These are phyloP conservation scores for Rhynchosporium graminicola DNA, from an alignment of 2,329 filamentous ascomycete species.

Conservation along the genomic window DNA sequence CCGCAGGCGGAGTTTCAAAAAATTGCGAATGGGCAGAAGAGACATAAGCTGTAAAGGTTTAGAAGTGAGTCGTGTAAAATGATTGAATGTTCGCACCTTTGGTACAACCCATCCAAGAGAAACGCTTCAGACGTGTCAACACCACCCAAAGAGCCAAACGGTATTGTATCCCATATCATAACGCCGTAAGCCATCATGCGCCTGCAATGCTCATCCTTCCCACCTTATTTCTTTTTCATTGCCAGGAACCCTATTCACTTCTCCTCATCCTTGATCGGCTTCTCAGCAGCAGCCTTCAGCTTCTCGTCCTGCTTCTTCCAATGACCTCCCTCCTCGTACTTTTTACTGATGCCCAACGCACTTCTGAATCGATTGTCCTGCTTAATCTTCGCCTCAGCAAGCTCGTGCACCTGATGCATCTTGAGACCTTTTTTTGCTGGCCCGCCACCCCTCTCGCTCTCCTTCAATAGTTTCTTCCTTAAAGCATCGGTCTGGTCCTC, in stretches of 20 bases:
- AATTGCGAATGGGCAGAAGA: conserved; percentile 85
- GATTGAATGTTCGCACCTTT: conserved; percentile 21
- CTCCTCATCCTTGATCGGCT: conserved; percentile 34
- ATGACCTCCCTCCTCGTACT: conserved; percentile 84
- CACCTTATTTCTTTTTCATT: no score
- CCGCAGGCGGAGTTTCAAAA: conserved; percentile 89
- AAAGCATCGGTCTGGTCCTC: conserved; percentile 71
- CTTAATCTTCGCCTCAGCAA: conserved; percentile 93
- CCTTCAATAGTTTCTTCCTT: conserved; percentile 59
- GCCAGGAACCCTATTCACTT: conserved; percentile 7
- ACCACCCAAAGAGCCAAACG: neutral
- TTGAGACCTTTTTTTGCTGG: conserved; percentile 66
- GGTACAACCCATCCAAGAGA: neutral
- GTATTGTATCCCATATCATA: neutral
- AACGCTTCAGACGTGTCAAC: neutral
- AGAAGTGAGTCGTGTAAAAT: conserved; percentile 5
- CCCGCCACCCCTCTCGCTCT: conserved; percentile 43
- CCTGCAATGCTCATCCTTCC: neutral
- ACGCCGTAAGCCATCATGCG: conserved; percentile 11
- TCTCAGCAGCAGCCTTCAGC: conserved; percentile 48
- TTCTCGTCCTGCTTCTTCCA: conserved; percentile 83
- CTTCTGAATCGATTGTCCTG: conserved; percentile 87
- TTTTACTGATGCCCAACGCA: conserved; percentile 82
- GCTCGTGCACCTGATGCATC: conserved; percentile 91
- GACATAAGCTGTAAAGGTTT: conserved; percentile 75